Evolutionary conservation across 2,329 filamentous ascomycete species (phyloP).

Genomic region (Botrytis byssoidea): DNA sequence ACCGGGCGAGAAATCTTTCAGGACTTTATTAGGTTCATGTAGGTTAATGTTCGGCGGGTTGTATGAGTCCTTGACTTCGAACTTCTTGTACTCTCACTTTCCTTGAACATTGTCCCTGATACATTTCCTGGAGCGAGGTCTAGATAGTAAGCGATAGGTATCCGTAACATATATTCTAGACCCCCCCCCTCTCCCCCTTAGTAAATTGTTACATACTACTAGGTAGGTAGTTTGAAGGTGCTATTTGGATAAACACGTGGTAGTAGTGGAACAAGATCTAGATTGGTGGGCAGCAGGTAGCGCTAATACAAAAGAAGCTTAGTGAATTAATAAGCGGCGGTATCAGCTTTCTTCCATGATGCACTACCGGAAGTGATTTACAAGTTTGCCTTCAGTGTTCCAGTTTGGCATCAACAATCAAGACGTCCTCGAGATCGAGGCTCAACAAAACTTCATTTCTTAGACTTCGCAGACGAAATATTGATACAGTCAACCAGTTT

Average conservation of each 20-base stretch:
- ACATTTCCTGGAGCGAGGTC: background rate
- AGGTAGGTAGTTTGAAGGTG: background rate
- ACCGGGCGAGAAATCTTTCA: background rate
- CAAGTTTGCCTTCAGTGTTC: constrained; percentile 12
- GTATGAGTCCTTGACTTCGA: background rate
- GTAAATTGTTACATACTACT: background rate
- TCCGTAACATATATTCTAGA: background rate
- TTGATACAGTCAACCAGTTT: background rate
- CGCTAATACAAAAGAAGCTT: background rate
- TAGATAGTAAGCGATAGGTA: background rate
- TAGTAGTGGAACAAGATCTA: background rate
- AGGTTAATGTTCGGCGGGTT: background rate
- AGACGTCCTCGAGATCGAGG: constrained; percentile 9
- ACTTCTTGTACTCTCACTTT: background rate
- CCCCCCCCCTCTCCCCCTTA: background rate
- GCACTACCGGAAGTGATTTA: background rate
- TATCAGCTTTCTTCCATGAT: background rate
- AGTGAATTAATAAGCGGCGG: background rate
- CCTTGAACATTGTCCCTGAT: background rate
- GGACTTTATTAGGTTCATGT: background rate
- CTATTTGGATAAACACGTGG: background rate
- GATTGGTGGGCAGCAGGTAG: background rate
- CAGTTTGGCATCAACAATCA: constrained; percentile 7
- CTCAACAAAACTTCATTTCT: background rate
- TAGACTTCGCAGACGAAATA: background rate